Base-by-base conservation (phyloP, 208 protist genomes). In the Trypanosoma theileri region DNA sequence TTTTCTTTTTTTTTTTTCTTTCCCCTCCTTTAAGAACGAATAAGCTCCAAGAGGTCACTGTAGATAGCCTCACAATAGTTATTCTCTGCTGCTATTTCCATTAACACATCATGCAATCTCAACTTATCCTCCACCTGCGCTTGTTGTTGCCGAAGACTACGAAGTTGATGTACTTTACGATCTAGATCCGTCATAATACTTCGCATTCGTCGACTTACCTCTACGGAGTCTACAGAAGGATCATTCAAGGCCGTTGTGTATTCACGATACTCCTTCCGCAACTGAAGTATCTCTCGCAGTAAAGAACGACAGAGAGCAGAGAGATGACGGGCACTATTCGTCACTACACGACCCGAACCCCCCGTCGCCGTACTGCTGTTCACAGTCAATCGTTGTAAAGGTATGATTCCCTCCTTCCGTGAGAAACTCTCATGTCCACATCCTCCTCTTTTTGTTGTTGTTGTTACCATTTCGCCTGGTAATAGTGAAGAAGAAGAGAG, bases 61-160 rank as follows among this genome's bases (percentile, higher is more conserved):
- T 96, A 92, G 31, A 94, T 69, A 45, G 66, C 74, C 35, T 86
- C 84, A 59, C 86, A 94, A 62, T 86, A 90, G 24, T 70, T 71
- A 40, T 93, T 91, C 77, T 96, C 88, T 13, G 42, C 44, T 35
- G 80, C 71, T 26, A 92, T 81, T 45, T 92, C 77, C 56, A 80
- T 64, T 76, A 95, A 55, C 71, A 91, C 78, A 44, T 93, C 84
- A 46, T 83, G 73, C 55, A 87, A 52, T 21, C 70, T 77, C 63
- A 89, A 71, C 31, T 79, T 61, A 46, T 82, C 74, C 35, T 68
- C 67, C 54, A 82, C 68, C 41, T 73, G 58, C 4, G 63, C 65
- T 68, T 93, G 81, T 66, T 85, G 74, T 41, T 64, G 66, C 12
- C 85, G 85, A 59, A 95, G 62, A 19, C 69, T 56, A 19, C 79